Evolutionary conservation across 106 monocot genomes (phyloP), one percentile per base, ranked within the genome.

Genomic region (Allium cepa): DNA sequence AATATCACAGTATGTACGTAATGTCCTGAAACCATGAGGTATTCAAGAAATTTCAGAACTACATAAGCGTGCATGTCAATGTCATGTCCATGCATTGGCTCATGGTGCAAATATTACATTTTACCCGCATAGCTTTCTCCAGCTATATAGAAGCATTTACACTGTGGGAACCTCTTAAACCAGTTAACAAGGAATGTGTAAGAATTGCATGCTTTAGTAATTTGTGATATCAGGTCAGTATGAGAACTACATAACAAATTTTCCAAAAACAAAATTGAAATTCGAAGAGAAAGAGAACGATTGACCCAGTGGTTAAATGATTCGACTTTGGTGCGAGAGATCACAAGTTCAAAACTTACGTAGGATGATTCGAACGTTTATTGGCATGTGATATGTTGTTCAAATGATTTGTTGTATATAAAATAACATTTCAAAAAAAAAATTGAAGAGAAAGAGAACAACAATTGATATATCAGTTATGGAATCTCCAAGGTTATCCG

Each of bases 1-100:
- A 93, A 99, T 56, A 99, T 92, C 55, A 99, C 90, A 0, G 99
- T 93, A 45, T 99, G 85, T 10, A 81, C 81, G 52, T 78, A 81
- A 63, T 81, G 81, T 6, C 81, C 79, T 84, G 49, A 16, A 0
- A 46, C 8, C 16, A 10, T 17, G 0, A 49, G 15, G 2, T 53
- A 9, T n/a, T 18, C 45, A 46, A 0, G 11, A 45, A 49, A 49
- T 64, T 17, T 64, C 28, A 12, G 46, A 7, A n/a, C 3, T 17
- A 10, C 8, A 12, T 26, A 28, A 36, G 36, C 4, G 36, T 36
- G 36, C 36, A 36, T 36, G 4, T 4, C 36, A 36, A 36, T 36
- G 36, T 36, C 36, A 36, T 36, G 36, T 36, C 36, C 36, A 2
- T 36, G 36, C 36, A 36, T 36, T 4, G 4, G 4, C 3, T 36